These are phyloP conservation scores for Closterium sp. DNA, from an alignment of 139 green algal species.

Conservation along the genomic window DNA sequence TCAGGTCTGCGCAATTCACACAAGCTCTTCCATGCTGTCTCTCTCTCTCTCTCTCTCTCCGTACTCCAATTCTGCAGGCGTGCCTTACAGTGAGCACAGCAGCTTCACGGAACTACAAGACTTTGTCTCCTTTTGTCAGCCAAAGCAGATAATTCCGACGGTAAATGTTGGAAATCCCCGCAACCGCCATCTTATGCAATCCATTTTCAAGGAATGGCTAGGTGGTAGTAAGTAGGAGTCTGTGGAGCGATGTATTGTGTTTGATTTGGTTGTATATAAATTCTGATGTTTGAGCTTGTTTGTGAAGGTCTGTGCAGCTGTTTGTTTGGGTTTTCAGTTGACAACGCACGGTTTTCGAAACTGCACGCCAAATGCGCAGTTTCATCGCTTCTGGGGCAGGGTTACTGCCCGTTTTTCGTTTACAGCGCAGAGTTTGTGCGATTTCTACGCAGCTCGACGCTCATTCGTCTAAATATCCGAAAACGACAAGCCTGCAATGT, in stretches of 20 bases:
- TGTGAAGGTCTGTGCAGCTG: too few relatives aligned
- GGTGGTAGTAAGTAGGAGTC: not conserved
- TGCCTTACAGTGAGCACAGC: constrained; percentile 77
- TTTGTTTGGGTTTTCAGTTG: too few relatives aligned
- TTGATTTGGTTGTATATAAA: not conserved
- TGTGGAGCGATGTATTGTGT: not conserved
- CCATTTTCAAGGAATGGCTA: not conserved
- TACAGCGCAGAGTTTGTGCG: too few relatives aligned
- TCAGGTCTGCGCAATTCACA: too few relatives aligned
- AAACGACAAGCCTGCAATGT: too few relatives aligned
- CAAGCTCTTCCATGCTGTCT: not conserved
- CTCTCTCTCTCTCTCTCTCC: not conserved
- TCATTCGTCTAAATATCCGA: too few relatives aligned
- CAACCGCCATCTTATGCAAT: not conserved
- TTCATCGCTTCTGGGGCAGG: too few relatives aligned
- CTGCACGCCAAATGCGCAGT: too few relatives aligned
- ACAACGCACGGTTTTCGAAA: too few relatives aligned
- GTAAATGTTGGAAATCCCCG: constrained; percentile 4
- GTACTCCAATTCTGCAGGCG: constrained; percentile 4
- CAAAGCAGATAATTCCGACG: constrained; percentile 37
- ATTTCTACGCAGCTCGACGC: too few relatives aligned
- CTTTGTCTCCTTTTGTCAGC: constrained; percentile 67
- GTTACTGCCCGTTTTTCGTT: too few relatives aligned
- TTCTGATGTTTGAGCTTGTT: too few relatives aligned
- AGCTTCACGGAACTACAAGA: constrained; percentile 76